A percentile compares a stretch with the other conserved stretches of the same genome.
phyloP scores from a whole-genome alignment of 306 rosid species.

The Castanea sativa region DNA sequence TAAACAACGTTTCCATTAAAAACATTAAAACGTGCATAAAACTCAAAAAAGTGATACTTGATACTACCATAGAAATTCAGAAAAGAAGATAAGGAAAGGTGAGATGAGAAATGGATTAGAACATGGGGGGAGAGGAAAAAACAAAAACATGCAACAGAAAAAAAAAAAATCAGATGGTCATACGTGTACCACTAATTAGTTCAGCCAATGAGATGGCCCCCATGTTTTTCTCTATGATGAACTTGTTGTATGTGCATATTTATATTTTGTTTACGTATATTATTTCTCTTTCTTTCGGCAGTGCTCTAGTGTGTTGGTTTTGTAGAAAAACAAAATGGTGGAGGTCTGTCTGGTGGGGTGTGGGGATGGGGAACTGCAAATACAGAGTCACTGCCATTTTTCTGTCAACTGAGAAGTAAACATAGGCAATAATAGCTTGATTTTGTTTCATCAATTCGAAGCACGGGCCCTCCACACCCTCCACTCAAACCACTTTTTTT shows the following conservation, averaged over 20 bases:
- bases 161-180: conserved; percentile 22
- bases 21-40: no score
- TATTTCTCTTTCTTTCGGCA: neutral
- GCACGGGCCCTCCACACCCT: conserved; percentile 54
- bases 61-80: neutral
- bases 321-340: conserved; percentile 1
- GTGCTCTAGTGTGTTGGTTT: neutral
- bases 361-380: conserved; percentile 27
- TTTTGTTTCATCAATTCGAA: conserved; percentile 55
- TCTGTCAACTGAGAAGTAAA: conserved; percentile 64
- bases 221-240: conserved; percentile 7
- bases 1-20: no score
- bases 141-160: conserved; percentile 6
- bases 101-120: conserved; percentile 19
- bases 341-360: conserved; percentile 17
- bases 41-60: conserved; percentile 20
- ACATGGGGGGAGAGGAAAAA: conserved; percentile 14
- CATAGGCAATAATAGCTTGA: conserved; percentile 63
- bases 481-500: conserved; percentile 21
- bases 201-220: conserved; percentile 32
- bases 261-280: neutral
- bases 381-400: conserved; percentile 38
- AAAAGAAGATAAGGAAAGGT: conserved; percentile 29
- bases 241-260: conserved; percentile 13
- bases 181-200: conserved; percentile 42